Base-by-base conservation (phyloP, 2,329 filamentous ascomycete genomes). In the Fusarium sp. region DNA sequence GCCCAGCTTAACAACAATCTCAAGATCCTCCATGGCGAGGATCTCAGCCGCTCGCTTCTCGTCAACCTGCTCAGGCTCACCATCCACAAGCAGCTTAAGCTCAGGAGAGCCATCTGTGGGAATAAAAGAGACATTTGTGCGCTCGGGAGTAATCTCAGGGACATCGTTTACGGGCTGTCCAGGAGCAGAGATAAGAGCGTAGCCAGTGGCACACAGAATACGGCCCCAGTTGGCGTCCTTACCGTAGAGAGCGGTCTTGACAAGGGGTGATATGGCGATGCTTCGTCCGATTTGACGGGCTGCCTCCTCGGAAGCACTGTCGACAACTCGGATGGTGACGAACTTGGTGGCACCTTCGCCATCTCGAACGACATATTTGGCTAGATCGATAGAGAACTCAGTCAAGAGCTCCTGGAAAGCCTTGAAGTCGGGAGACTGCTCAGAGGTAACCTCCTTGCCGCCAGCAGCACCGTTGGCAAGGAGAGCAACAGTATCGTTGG, bases 151-250 rank as follows among this genome's bases (percentile, higher is more conserved):
- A 51, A 96, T 86, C 44, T 88, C 87, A 2, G 84, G 82, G 2
- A 91, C 88, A 1, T 89, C 87, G 58, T 84, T 86, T 38, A 82
- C 77, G n/a, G 83, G 79, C 71, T 83, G 78, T 3, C 85, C 86
- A 1, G 86, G 87, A 68, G 87, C 86, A 3, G 85, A 86, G 64
- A 90, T 83, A 45, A 88, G 80, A 15, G 88, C 83, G 77, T 98
- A 98, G 4, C 96, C 96, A 6, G 94, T 94, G 1, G 96, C 95
- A 78, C 96, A 98, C 26, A 98, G 86, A 65, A 99, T 97, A 54
- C 96, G 93, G 32, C 96, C 96, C 96, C 96, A 99, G 83, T 99
- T 99, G 19, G 96, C 96, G 77, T 99, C 96, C 77, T 94, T 93
- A 68, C 96, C 96, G 79, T 99, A 99, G 39, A 99, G 84, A 0